These are phyloP conservation scores for Sapria himalayana DNA, from an alignment of 345 rosid genomes.

Conservation along the genomic window DNA sequence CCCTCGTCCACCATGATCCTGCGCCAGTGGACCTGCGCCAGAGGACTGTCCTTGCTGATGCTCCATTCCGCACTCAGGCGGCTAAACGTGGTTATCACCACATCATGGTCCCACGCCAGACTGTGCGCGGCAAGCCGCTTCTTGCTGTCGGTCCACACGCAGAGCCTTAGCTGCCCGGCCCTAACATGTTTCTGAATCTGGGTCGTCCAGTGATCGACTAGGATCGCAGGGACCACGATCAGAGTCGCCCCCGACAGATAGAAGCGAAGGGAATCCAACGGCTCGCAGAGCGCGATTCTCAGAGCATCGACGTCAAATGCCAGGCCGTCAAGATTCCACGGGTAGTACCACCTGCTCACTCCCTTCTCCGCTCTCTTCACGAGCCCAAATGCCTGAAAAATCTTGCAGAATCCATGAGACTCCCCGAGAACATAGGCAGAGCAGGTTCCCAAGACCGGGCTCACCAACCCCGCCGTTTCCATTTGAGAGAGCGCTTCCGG, in stretches of 20 bases:
- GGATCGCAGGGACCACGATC: conserved; percentile 76
- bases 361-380: conserved; percentile 39
- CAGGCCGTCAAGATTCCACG: conserved; percentile 42
- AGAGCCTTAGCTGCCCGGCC: conserved; percentile 54
- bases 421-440: conserved; percentile 16
- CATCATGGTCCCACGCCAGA: conserved; percentile 95
- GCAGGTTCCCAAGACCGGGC: conserved; percentile 34
- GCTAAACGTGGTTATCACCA: conserved; percentile 79
- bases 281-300: conserved; percentile 51
- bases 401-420: conserved; percentile 25
- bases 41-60: conserved; percentile 51
- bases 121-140: conserved; percentile 51
- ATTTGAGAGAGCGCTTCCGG: conserved; percentile 49
- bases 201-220: conserved; percentile 82
- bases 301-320: conserved; percentile 81
- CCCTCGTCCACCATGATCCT: conserved; percentile 92
- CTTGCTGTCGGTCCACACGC: conserved; percentile 48
- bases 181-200: conserved; percentile 72
- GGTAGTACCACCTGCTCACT: conserved; percentile 57
- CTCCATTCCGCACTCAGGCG: conserved; percentile 95
- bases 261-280: conserved; percentile 49
- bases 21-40: conserved; percentile 93
- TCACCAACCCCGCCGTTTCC: conserved; percentile 61
- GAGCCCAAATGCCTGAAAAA: conserved; percentile 76
- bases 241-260: conserved; percentile 83